Percentiles rank a stretch among this genome's conserved stretches.
phyloP scores from a whole-genome alignment of 169 alveolate species.

The Hepatocystis sp. region DNA sequence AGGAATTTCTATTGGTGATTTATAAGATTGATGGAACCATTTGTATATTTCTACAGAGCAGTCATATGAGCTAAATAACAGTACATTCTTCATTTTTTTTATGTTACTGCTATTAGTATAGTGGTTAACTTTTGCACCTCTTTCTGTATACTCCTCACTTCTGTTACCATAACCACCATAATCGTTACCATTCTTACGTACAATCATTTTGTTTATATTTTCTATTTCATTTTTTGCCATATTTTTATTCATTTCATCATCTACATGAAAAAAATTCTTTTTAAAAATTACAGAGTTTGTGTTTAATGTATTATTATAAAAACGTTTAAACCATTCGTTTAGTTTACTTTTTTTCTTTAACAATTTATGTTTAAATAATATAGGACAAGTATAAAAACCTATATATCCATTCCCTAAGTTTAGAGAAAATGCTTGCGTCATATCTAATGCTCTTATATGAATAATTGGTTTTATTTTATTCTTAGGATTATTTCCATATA shows the following conservation, averaged over 20 bases:
- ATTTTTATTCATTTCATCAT: slow-evolving; percentile 20
- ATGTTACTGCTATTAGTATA: neutral
- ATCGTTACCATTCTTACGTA: slow-evolving; percentile 4
- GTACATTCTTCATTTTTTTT: slow-evolving; percentile 17
- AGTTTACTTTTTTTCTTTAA: slow-evolving; percentile 52
- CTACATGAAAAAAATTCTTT: slow-evolving; percentile 19
- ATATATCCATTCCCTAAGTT: slow-evolving; percentile 74
- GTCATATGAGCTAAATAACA: slow-evolving; percentile 64
- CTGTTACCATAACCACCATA: too few relatives aligned
- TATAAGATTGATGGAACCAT: slow-evolving; percentile 76
- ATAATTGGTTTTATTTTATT: slow-evolving; percentile 76
- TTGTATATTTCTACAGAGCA: slow-evolving; percentile 73
- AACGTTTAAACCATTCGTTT: slow-evolving; percentile 58
- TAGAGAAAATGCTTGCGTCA: slow-evolving; percentile 75
- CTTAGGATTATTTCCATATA: slow-evolving; percentile 35
- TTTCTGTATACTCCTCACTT: too few relatives aligned
- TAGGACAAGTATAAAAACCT: slow-evolving; percentile 76
- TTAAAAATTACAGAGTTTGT: slow-evolving; percentile 23
- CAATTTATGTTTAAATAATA: slow-evolving; percentile 68
- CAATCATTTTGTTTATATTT: slow-evolving; percentile 28
- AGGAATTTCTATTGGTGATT: slow-evolving; percentile 74
- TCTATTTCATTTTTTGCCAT: slow-evolving; percentile 38
- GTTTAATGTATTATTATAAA: slow-evolving; percentile 42
- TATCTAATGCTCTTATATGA: slow-evolving; percentile 71
- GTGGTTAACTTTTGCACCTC: neutral